Evolutionary conservation across 495 filamentous ascomycete genomes (phyloP).

Genomic region (Annulohypoxylon bovei): DNA sequence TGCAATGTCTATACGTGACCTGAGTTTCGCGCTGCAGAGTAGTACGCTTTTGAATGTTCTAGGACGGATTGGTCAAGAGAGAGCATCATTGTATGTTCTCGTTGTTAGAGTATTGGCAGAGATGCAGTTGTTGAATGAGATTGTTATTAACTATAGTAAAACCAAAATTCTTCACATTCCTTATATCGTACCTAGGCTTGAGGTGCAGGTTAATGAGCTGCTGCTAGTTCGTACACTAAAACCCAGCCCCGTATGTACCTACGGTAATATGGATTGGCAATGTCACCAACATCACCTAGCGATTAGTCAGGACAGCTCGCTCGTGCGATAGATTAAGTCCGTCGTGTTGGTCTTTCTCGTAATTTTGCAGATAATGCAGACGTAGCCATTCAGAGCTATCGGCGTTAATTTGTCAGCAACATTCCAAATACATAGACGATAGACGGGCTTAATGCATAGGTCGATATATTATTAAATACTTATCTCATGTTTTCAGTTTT

Average conservation of each 20-base stretch:
- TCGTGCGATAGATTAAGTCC: not conserved
- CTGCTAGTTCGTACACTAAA: too few species aligned
- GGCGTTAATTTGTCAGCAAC: not conserved
- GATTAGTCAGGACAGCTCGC: not conserved
- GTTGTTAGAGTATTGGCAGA: constrained; percentile 33
- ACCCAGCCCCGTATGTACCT: too few species aligned
- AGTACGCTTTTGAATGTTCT: constrained; percentile 38
- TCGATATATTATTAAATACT: too few species aligned
- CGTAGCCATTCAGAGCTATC: not conserved
- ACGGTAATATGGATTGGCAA: too few species aligned
- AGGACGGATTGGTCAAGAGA: constrained; percentile 32
- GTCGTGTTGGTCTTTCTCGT: not conserved
- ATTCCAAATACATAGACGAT: too few species aligned
- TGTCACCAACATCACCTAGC: not conserved
- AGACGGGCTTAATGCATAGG: too few species aligned
- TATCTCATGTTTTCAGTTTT: too few species aligned
- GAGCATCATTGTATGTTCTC: constrained; percentile 32
- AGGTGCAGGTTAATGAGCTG: not conserved
- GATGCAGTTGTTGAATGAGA: constrained; percentile 40
- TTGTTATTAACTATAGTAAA: constrained; percentile 18
- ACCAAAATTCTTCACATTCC: not conserved
- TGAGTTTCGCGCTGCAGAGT: constrained; percentile 18
- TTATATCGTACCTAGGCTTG: not conserved
- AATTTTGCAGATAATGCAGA: not conserved
- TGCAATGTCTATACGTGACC: constrained; percentile 19